Conservation (phyloP, 169 alveolate species). For the Eimeria falciformis region DNA sequence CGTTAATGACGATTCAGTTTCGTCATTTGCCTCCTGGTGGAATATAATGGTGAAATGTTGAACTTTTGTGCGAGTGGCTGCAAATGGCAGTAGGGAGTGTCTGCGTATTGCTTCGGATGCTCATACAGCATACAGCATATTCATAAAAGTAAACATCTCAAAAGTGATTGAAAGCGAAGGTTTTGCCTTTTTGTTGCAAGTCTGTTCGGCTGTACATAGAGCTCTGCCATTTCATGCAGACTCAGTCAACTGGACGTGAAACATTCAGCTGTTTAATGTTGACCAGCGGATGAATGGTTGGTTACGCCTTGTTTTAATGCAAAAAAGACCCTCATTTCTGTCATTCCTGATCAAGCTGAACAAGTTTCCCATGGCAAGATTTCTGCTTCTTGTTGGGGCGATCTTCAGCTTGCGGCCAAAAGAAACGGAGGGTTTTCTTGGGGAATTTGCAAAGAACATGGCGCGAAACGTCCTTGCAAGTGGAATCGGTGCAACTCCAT, state of each 20-base stretch:
- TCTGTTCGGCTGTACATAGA: neutral
- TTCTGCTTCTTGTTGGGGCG: neutral
- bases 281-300: neutral
- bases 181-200: neutral
- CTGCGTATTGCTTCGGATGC: neutral
- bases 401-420: neutral
- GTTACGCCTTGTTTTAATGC: neutral
- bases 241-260: neutral
- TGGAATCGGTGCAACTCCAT: constrained; percentile 6
- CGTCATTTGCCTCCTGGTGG: neutral
- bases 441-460: neutral
- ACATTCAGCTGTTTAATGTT: neutral
- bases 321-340: neutral
- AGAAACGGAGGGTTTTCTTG: neutral
- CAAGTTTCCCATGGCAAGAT: neutral
- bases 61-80: neutral
- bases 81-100: neutral
- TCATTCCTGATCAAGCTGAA: neutral
- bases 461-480: constrained; percentile 22
- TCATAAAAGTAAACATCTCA: neutral
- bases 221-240: neutral
- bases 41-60: no score
- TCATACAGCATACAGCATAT: neutral
- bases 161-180: no score
- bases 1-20: neutral